Percentiles rank a stretch among this genome's conserved stretches.
Conservation (phyloP, 768 basidiomycete species). For the Tulasnella sp. region DNA sequence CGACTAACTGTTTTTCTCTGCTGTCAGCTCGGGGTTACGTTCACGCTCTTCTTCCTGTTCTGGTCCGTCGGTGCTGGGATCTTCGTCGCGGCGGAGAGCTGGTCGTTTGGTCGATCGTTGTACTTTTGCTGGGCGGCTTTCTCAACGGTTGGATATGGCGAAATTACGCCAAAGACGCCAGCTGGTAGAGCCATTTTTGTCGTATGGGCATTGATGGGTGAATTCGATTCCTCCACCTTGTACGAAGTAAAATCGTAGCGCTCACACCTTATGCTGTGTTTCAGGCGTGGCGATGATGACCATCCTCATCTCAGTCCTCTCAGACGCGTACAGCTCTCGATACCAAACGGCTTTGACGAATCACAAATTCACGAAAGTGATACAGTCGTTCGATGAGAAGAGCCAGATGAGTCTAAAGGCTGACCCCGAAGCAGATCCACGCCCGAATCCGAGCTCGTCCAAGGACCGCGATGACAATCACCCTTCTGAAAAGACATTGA, state of each 20-base stretch:
- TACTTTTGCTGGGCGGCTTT: constrained; percentile 66
- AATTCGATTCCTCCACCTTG: background rate
- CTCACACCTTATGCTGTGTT: background rate
- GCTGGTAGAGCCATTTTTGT: constrained; percentile 69
- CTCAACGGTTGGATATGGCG: constrained; percentile 53
- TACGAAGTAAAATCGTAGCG: no score
- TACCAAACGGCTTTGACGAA: constrained; percentile 46
- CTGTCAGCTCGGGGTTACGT: constrained; percentile 38
- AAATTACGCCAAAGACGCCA: constrained; percentile 48
- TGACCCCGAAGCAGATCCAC: background rate
- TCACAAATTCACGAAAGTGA: constrained; percentile 35
- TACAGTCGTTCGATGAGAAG: constrained; percentile 36
- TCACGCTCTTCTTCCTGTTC: constrained; percentile 57
- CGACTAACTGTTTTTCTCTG: background rate
- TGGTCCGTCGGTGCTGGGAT: constrained; percentile 67
- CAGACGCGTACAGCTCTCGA: constrained; percentile 54
- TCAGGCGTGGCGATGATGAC: constrained; percentile 4
- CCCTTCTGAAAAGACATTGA: no score
- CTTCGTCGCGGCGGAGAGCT: constrained; percentile 58
- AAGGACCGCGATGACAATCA: background rate
- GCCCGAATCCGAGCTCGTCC: background rate
- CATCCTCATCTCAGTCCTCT: constrained; percentile 37
- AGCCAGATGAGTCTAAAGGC: constrained; percentile 12
- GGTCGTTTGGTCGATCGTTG: constrained; percentile 50
- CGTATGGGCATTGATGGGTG: constrained; percentile 64